Conservation (phyloP, 805 yeast genomes). For the Candida patagonica region DNA sequence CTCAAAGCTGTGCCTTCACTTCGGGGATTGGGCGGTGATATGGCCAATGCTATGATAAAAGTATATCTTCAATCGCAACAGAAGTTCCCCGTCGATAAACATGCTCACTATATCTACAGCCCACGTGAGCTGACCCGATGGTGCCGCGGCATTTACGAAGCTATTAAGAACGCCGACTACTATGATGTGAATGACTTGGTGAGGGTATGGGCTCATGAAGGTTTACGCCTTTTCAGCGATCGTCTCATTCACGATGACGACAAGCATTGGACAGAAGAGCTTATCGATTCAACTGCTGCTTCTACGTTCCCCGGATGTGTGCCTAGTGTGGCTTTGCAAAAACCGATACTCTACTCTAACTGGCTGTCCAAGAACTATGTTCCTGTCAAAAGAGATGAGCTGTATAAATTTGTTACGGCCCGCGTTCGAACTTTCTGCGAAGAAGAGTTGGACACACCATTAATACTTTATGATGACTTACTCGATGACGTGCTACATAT, state of each 20-base stretch:
- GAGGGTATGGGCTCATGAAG: slow-evolving; percentile 76
- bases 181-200: slow-evolving; percentile 38
- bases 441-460: slow-evolving; percentile 55
- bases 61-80: slow-evolving; percentile 42
- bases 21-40: slow-evolving; percentile 40
- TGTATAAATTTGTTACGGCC: slow-evolving; percentile 49
- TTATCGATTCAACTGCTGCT: slow-evolving; percentile 27
- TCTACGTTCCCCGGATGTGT: slow-evolving; percentile 41
- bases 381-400: slow-evolving; percentile 40
- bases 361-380: slow-evolving; percentile 64
- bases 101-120: slow-evolving; percentile 63
- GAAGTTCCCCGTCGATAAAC: slow-evolving; percentile 31
- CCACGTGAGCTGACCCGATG: slow-evolving; percentile 91
- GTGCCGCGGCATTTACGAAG: slow-evolving; percentile 63
- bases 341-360: slow-evolving; percentile 58
- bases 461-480: slow-evolving; percentile 60
- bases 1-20: slow-evolving; percentile 54
- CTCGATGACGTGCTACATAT: slow-evolving; percentile 68
- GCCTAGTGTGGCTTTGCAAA: slow-evolving; percentile 27
- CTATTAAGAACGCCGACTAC: slow-evolving; percentile 32
- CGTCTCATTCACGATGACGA: slow-evolving; percentile 45
- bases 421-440: slow-evolving; percentile 65
- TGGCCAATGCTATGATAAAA: slow-evolving; percentile 59
- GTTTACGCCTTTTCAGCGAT: slow-evolving; percentile 66
- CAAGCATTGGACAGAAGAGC: slow-evolving; percentile 38